These are phyloP conservation scores for Zychaea mexicana DNA, from an alignment of 371 early-diverging fungal species.

Conservation along the genomic window DNA sequence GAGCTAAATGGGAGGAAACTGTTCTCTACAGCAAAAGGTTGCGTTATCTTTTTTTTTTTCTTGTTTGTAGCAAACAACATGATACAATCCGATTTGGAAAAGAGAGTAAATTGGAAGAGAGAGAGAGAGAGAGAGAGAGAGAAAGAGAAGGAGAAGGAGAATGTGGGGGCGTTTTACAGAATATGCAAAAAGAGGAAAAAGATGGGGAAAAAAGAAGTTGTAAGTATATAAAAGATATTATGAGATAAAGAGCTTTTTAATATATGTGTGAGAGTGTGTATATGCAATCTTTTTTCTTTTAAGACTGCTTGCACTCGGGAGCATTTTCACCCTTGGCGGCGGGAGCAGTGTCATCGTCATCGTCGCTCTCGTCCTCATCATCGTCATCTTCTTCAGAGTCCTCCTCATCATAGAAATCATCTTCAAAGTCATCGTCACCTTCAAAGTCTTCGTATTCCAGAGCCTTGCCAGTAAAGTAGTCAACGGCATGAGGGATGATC, in stretches of 20 bases:
- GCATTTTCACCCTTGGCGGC: conserved; percentile 54
- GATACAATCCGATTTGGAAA: conserved; percentile 4
- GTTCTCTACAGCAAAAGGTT: not conserved
- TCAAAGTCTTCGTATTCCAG: conserved; percentile 76
- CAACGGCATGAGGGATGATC: conserved; percentile 92
- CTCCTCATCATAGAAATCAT: conserved; percentile 59
- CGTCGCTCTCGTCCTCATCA: conserved; percentile 50
- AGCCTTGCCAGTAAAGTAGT: conserved; percentile 98
- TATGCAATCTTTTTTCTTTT: conserved; percentile 20
- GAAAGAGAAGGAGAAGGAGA: no score
- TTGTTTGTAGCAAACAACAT: not conserved
- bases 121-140: not conserved
- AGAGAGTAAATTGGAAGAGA: not conserved
- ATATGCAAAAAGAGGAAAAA: not conserved
- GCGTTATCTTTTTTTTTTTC: not conserved
- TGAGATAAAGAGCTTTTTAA: not conserved
- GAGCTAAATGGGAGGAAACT: not conserved
- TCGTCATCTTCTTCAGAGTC: conserved; percentile 57
- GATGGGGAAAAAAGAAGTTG: not conserved
- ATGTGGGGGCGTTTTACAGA: no score
- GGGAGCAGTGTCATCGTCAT: conserved; percentile 48
- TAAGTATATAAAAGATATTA: not conserved
- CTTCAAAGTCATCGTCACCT: conserved; percentile 74
- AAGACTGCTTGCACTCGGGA: conserved; percentile 67
- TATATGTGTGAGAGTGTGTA: not conserved